Conservation (phyloP, 495 filamentous ascomycete genomes). For the Achaetomiella virescens region DNA sequence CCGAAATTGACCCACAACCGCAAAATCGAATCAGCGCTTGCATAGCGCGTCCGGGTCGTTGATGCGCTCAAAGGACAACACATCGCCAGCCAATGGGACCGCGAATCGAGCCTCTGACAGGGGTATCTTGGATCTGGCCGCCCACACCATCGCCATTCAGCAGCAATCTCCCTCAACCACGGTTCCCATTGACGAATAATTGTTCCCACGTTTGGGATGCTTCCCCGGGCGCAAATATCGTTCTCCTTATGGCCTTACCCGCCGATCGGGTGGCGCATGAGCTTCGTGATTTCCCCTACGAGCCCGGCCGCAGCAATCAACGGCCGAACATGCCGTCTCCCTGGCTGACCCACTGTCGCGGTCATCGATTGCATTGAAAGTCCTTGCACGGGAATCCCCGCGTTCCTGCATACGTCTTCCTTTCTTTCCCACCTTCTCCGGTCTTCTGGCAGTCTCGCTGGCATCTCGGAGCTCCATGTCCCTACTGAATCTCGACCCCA, state of each 20-base stretch:
- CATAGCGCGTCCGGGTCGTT: background rate
- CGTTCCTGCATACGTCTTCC: background rate
- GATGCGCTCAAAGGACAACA: constrained; percentile 9
- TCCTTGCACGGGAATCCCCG: constrained; percentile 3
- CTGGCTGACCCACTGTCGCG: constrained; percentile 3
- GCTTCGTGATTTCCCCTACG: background rate
- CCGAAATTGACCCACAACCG: constrained; percentile 12
- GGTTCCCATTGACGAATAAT: background rate
- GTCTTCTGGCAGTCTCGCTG: background rate
- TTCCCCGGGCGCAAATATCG: background rate
- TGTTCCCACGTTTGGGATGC: background rate
- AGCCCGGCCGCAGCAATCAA: background rate
- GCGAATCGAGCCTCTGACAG: background rate
- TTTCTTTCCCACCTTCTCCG: background rate
- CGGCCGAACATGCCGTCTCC: background rate
- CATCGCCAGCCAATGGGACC: constrained; percentile 1
- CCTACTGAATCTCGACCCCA: too few relatives aligned
- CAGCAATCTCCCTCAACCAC: background rate
- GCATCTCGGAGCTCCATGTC: background rate
- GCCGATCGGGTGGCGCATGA: constrained; percentile 4
- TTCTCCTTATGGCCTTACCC: background rate
- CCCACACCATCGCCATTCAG: background rate
- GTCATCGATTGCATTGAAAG: background rate
- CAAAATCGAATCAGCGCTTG: constrained; percentile 17
- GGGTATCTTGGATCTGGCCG: background rate